Conservation (phyloP, 2,329 filamentous ascomycete genomes). For the Epicoccum nigrum region DNA sequence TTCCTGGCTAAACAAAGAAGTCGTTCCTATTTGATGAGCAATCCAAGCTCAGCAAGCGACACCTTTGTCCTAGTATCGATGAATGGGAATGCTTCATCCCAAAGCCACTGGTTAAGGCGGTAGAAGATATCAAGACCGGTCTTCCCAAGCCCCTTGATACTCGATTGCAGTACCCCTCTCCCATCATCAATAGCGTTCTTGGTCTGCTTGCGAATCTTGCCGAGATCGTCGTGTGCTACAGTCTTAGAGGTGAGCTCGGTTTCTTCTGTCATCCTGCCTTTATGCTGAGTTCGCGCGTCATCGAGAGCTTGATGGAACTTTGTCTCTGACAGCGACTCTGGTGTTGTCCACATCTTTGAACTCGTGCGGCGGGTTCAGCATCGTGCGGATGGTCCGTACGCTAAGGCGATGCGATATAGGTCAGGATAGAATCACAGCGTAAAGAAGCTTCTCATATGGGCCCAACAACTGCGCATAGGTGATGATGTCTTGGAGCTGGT, state of each 20-base stretch:
- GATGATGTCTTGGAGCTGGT: conserved; percentile 39
- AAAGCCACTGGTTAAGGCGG: conserved; percentile 50
- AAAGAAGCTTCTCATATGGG: conserved; percentile 54
- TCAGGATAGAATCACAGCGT: conserved; percentile 52
- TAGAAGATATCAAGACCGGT: conserved; percentile 53
- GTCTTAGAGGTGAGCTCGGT: conserved; percentile 44
- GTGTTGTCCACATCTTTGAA: conserved; percentile 44
- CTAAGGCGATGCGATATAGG: conserved; percentile 54
- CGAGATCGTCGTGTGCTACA: conserved; percentile 35
- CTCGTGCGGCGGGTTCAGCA: conserved; percentile 51
- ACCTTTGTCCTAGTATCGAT: conserved; percentile 46
- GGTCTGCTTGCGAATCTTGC: conserved; percentile 41
- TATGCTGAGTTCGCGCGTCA: conserved; percentile 54
- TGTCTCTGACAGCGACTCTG: conserved; percentile 43
- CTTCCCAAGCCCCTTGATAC: conserved; percentile 51
- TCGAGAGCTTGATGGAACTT: conserved; percentile 48
- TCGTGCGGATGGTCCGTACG: conserved; percentile 43
- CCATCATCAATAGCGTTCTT: conserved; percentile 30
- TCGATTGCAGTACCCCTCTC: conserved; percentile 39
- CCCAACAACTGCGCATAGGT: conserved; percentile 45
- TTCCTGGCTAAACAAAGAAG: conserved; percentile 44
- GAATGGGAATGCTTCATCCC: conserved; percentile 47
- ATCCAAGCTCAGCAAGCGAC: conserved; percentile 34
- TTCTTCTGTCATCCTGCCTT: conserved; percentile 54
- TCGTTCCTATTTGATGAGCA: conserved; percentile 39